These are phyloP conservation scores for Calonectria crousiana DNA, from an alignment of 2,329 filamentous ascomycete species.

Conservation along the genomic window DNA sequence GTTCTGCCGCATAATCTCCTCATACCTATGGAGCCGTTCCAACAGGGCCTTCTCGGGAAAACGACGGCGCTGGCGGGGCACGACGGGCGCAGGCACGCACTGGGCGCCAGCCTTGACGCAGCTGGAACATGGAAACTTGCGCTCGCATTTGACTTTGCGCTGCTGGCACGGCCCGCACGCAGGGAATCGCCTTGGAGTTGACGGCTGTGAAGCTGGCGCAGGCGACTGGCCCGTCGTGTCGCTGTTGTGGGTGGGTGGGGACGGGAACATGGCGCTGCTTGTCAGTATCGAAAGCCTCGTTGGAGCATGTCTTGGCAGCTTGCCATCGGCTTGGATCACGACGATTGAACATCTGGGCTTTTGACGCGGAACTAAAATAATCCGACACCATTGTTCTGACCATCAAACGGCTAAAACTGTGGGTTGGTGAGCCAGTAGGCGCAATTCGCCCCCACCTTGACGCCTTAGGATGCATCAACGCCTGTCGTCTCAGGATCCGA, in stretches of 20 bases:
- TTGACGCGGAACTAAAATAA: background rate
- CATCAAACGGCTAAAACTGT: background rate
- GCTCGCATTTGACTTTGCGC: conserved; percentile 73
- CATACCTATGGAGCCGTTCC: conserved; percentile 68
- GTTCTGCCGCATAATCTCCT: conserved; percentile 66
- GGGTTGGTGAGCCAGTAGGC: too few relatives aligned
- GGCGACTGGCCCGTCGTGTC: background rate
- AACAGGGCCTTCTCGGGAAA: conserved; percentile 71
- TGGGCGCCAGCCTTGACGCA: conserved; percentile 59
- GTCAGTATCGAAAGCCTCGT: background rate
- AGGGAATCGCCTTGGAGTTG: conserved; percentile 43
- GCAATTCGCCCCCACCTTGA: background rate
- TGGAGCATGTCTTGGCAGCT: background rate
- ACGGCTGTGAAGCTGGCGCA: background rate
- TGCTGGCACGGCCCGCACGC: conserved; percentile 73
- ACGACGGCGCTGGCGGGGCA: conserved; percentile 51
- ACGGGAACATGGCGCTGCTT: background rate
- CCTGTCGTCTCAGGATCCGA: too few relatives aligned
- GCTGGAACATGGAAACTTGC: conserved; percentile 67
- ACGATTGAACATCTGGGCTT: too few relatives aligned
- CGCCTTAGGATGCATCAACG: background rate
- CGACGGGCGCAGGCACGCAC: conserved; percentile 55
- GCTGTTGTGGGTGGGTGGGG: background rate
- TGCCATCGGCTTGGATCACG: background rate
- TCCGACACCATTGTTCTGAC: background rate